These are phyloP conservation scores for Scheffersomyces cryptocercus DNA, from an alignment of 1,139 yeast genomes.

Conservation along the genomic window DNA sequence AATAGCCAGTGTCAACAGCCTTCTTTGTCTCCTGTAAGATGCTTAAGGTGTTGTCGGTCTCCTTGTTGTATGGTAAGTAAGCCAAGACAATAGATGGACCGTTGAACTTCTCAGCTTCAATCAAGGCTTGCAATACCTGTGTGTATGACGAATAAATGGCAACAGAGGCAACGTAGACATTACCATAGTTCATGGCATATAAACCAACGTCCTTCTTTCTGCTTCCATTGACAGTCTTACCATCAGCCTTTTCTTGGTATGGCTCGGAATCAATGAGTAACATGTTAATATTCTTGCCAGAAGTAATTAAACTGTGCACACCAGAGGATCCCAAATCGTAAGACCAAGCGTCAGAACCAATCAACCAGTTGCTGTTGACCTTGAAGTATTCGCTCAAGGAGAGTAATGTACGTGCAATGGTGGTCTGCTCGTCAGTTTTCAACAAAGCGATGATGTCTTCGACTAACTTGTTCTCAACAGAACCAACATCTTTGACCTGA, in stretches of 20 bases:
- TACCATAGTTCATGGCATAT: constrained; percentile 93
- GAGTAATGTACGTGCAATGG: constrained; percentile 46
- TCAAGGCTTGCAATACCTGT: constrained; percentile 83
- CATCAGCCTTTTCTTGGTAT: constrained; percentile 42
- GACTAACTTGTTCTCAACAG: constrained; percentile 25
- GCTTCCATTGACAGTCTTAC: constrained; percentile 31
- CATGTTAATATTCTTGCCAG: constrained; percentile 79
- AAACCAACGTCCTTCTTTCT: constrained; percentile 93
- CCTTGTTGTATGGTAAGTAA: constrained; percentile 74
- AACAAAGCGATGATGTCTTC: constrained; percentile 44
- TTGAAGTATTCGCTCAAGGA: constrained; percentile 45
- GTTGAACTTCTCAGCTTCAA: constrained; percentile 82
- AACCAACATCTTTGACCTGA: constrained; percentile 31
- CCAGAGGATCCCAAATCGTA: constrained; percentile 92
- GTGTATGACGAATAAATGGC: constrained; percentile 94
- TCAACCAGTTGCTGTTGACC: constrained; percentile 68
- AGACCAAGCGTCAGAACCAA: constrained; percentile 96
- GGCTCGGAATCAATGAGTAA: constrained; percentile 92
- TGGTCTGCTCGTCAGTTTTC: constrained; percentile 38
- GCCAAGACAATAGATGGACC: constrained; percentile 95
- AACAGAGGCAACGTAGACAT: constrained; percentile 89
- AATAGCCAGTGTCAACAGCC: constrained; percentile 90
- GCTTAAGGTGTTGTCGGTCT: constrained; percentile 67
- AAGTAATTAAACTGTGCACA: constrained; percentile 78
- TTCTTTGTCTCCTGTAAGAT: constrained; percentile 83